Evolutionary conservation across 768 basidiomycete genomes (phyloP).

Genomic region (Boletus bicolor): DNA sequence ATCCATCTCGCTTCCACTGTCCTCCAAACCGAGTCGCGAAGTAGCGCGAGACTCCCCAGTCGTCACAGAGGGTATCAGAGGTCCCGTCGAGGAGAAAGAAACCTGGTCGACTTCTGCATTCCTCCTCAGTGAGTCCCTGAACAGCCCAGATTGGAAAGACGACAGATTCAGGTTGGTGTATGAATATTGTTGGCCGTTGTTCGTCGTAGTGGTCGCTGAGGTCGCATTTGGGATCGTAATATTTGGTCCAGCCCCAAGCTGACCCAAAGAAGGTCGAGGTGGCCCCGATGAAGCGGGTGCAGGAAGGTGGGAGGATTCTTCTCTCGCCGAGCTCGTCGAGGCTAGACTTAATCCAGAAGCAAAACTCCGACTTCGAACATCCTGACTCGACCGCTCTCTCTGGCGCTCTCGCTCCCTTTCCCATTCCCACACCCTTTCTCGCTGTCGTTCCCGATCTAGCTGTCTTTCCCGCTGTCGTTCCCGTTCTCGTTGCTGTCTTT

Average conservation of each 20-base stretch:
- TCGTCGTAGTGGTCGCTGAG: background rate
- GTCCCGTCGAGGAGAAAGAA: constrained; percentile 11
- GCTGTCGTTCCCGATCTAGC: constrained; percentile 11
- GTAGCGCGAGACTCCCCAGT: constrained; percentile 11
- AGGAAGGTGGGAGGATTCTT: constrained; percentile 9
- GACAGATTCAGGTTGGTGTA: constrained; percentile 31
- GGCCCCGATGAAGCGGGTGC: background rate
- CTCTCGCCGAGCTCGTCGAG: constrained; percentile 19
- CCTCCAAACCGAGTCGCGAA: constrained; percentile 18
- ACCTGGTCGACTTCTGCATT: constrained; percentile 23
- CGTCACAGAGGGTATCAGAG: background rate
- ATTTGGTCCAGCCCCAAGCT: constrained; percentile 2
- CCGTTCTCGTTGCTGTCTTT: constrained; percentile 1
- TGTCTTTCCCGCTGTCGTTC: constrained; percentile 11
- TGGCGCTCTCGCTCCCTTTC: constrained; percentile 19
- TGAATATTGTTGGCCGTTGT: constrained; percentile 22
- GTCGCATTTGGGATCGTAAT: background rate
- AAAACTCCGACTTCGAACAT: constrained; percentile 15
- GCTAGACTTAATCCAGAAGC: constrained; percentile 10
- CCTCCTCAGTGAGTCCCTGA: constrained; percentile 32
- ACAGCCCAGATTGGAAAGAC: constrained; percentile 31
- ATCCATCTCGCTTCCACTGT: constrained; percentile 30
- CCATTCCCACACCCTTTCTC: constrained; percentile 19
- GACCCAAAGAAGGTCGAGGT: constrained; percentile 8
- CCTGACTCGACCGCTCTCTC: constrained; percentile 16